Percentiles rank a stretch among this genome's conserved stretches.
phyloP scores from a whole-genome alignment of 805 yeast species.

The Suhomyces faveliae region DNA sequence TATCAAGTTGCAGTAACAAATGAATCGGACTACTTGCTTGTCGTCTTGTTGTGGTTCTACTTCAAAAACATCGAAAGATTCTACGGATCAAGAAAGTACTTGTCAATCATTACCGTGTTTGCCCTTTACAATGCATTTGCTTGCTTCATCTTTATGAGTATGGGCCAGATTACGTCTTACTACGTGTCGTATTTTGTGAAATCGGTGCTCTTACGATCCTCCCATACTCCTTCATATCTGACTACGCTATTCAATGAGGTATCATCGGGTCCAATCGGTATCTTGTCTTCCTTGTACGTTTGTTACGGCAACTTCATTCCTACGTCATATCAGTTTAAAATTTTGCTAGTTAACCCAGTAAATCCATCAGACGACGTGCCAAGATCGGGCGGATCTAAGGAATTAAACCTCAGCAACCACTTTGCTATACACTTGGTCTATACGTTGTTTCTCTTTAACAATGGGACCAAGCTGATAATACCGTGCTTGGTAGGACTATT shows the following conservation, averaged over 20 bases:
- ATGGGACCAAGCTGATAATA: slow-evolving; percentile 34
- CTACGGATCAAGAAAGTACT: slow-evolving; percentile 54
- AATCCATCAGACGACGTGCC: background rate
- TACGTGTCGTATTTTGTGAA: slow-evolving; percentile 9
- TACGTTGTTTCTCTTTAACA: slow-evolving; percentile 35
- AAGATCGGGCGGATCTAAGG: slow-evolving; percentile 8
- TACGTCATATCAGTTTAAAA: slow-evolving; percentile 33
- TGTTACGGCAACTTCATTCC: slow-evolving; percentile 37
- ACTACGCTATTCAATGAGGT: slow-evolving; percentile 34
- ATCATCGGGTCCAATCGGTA: slow-evolving; percentile 41
- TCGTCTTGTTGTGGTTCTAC: slow-evolving; percentile 47
- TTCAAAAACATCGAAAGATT: slow-evolving; percentile 57
- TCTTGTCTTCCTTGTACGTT: slow-evolving; percentile 38
- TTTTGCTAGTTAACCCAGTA: slow-evolving; percentile 25
- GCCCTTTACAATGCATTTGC: slow-evolving; percentile 47
- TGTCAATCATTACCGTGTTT: slow-evolving; percentile 45
- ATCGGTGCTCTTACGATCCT: slow-evolving; percentile 1
- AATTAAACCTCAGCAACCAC: slow-evolving; percentile 33
- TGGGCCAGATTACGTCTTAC: slow-evolving; percentile 37
- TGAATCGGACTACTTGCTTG: slow-evolving; percentile 55
- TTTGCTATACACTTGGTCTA: slow-evolving; percentile 40
- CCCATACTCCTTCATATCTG: slow-evolving; percentile 11
- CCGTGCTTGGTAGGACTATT: slow-evolving; percentile 38
- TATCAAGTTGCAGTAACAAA: slow-evolving; percentile 55
- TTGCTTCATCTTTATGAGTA: slow-evolving; percentile 36